Evolutionary conservation across 1,139 yeast genomes (phyloP), one percentile per base, ranked within the genome.

Genomic region (Suhomyces taliae): DNA sequence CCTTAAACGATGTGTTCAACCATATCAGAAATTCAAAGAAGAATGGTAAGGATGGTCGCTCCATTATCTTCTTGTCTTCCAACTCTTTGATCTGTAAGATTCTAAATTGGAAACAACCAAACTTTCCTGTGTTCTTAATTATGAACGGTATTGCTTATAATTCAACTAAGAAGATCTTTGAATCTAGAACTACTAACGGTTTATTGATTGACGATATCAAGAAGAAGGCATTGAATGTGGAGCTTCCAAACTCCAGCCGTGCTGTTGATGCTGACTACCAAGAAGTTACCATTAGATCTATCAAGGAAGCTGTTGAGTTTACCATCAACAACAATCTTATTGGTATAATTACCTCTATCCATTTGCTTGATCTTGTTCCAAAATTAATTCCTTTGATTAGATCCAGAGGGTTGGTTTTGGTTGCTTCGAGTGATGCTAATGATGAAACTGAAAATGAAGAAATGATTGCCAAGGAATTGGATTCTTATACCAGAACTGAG

Each of bases 91-190:
- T 90, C 15, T 93, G 99, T 67, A 90, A 96, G 15, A 87, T 90
- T 42, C 73, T 93, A 56, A 93, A 93, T 66, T 93, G 99, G 99
- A 93, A 93, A 66, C 99, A 93, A 67, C 99, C 99, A 6, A 93
- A 91, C 65, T 93, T 87, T 67, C 97, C 99, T 0, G 98, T 93
- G 1, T 85, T 93, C 56, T 87, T 88, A 66, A 81, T 85, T 44
- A 82, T 91, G 81, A 85, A 82, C 58, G 89, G 90, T 10, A 72
- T 85, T 34, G 72, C 72, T 33, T 80, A 65, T 61, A 69, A 72
- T 52, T 54, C 53, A 48, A 39, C 54, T 2, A 51, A 58, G 36
- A 53, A 55, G 14, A 47, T 45, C 8, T 75, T 75, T 50, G 79
- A 74, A 53, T 66, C 71, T 6, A 60, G 76, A 48, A 68, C 78